Percentiles rank a stretch among this genome's conserved stretches.
These are phyloP conservation scores for Elaeis guineensis DNA, from an alignment of 176 grass and related monocot genomes.

Conservation along the genomic window DNA sequence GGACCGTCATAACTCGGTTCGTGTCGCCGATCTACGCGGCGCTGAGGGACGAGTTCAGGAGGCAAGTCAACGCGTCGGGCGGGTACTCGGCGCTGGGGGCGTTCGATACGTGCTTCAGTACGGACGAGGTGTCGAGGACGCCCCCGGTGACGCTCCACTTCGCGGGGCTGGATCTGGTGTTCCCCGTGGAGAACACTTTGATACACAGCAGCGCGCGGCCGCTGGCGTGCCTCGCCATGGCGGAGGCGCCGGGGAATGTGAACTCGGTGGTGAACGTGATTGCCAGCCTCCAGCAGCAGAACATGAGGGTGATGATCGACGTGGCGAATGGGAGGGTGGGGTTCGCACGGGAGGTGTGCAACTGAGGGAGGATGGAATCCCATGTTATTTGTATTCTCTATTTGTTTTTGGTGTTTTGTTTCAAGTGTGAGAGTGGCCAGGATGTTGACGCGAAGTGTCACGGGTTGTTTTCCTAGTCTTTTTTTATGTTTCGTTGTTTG, in stretches of 20 bases:
- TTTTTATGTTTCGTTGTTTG: too few species aligned
- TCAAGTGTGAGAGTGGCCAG: too few species aligned
- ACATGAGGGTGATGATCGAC: conserved; percentile 72
- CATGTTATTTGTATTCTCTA: too few species aligned
- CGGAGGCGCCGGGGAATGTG: conserved; percentile 71
- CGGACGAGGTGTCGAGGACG: conserved; percentile 53
- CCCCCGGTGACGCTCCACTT: conserved; percentile 63
- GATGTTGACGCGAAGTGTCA: too few species aligned
- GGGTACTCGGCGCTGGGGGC: conserved; percentile 87
- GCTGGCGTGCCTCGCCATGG: conserved; percentile 88
- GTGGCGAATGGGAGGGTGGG: conserved; percentile 54
- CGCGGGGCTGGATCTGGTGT: conserved; percentile 46
- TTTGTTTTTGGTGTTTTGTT: too few species aligned
- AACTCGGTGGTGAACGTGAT: conserved; percentile 86
- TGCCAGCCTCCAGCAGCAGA: conserved; percentile 97
- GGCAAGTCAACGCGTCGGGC: conserved; percentile 61
- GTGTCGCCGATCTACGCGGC: conserved; percentile 65
- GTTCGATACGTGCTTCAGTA: conserved; percentile 97
- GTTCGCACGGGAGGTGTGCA: conserved; percentile 65
- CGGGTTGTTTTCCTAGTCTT: too few species aligned
- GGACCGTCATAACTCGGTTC: conserved; percentile 89
- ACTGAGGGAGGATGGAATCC: conserved; percentile 18
- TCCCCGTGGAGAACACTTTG: conserved; percentile 80
- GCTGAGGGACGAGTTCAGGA: conserved; percentile 71
- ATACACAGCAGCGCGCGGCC: conserved; percentile 91